Base-by-base conservation (phyloP, 106 monocot species). In the Alisma plantagoaquatica region DNA sequence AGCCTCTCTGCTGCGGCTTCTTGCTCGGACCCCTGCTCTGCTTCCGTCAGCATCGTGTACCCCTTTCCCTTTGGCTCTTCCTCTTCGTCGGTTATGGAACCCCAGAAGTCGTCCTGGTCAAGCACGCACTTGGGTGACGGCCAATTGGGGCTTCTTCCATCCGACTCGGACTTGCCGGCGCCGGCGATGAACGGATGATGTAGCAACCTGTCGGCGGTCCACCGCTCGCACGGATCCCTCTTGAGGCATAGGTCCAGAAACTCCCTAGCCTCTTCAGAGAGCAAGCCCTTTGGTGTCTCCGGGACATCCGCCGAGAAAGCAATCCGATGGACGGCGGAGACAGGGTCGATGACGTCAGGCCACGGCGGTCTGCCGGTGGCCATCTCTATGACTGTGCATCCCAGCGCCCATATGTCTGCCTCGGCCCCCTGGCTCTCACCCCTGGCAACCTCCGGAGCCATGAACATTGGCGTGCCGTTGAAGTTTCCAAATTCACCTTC, bases 141-240 rank as follows among this genome's bases (percentile, higher is more conserved):
- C n/a, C n/a, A n/a, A n/a, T n/a, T n/a, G n/a, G n/a, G 66, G 24
- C 48, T 70, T 48, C 77, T 83, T 52, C 73, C 77, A 0, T 77
- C 77, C 22, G 82, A 77, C 14, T n/a, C n/a, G 70, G 73, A 62
- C 18, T 35, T 14, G 9, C 6, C 6, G 14, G 6, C 14, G 35
- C 9, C 6, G 14, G 6, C 14, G 35, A 38, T 6, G 57, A 81
- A 81, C 0, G 81, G 76, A 42, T 81, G 81, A 15, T 27, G 41
- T 1, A 81, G 60, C 22, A 81, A 60, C 48, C 69, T n/a, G 14
- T 68, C 72, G 6, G 67, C 75, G 18, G 72, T 68, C 81, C 46
- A n/a, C n/a, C n/a, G n/a, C 55, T 76, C 55, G 1, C 33, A 38
- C 1, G 69, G 54, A 10, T 68, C 45, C 24, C 53, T 52, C 46